Base-by-base conservation (phyloP, 305 asterid species). In the Fraxinus xanthoxyloides region DNA sequence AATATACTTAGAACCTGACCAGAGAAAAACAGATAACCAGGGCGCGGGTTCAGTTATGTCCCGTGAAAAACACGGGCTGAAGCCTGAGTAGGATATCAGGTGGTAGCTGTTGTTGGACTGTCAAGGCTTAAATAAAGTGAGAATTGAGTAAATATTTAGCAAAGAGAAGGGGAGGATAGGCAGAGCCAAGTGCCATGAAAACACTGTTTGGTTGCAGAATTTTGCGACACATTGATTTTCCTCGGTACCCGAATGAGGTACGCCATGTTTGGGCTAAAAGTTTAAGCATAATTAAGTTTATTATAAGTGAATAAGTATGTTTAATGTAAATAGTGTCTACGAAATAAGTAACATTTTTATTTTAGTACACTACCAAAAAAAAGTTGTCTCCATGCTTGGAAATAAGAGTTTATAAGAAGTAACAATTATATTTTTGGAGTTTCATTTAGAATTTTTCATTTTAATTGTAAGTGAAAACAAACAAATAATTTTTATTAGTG, bases 161-260 rank as follows among this genome's bases (percentile, higher is more conserved):
- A 32, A 34, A 73, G 65, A 69, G 34, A 38, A 21, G 56, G 72
- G 65, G 51, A 36, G 81, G 15, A 34, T 5, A 36, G 72, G 79
- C 59, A 51, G 75, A 51, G 51, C 34, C 77, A 79, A 76, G 19
- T 23, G 87, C 77, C 89, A 81, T 82, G 82, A 69, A 76, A 12
- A 76, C 79, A 76, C 79, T 24, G 73, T 65, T 63, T 23, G 73
- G 23, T 26, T 65, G 73, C 73, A 65, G 73, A 23, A 10, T 23
- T 23, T 9, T 65, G 73, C 73, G 28, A 10, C 73, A 12, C 35
- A 3, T 2, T 12, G 70, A 28, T 7, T 61, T 61, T 65, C 35
- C 15, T 26, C 12, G 73, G 35, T 65, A 12, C 73, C 73, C 34
- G 15, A 65, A 65, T 59, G 70, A 23, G 31, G 28, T 21, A 23